Percentiles rank a stretch among this genome's conserved stretches.
phyloP scores from a whole-genome alignment of 2,329 filamentous ascomycete genomes.

The Peltaster fructicola region DNA sequence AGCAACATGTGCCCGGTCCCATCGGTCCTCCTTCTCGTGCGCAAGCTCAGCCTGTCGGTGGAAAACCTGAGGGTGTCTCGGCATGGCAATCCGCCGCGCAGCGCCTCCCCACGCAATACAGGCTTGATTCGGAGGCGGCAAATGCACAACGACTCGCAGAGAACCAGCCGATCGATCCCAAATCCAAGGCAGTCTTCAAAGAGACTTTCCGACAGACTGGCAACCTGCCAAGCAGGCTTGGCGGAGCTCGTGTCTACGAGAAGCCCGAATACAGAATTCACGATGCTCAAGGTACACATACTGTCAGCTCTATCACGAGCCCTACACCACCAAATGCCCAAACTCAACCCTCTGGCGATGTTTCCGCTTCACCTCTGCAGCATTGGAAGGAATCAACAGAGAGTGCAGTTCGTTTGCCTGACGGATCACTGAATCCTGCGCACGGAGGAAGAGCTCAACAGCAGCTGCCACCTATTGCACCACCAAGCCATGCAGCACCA shows the following conservation, averaged over 20 bases:
- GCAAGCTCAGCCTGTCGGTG: slow-evolving; percentile 7
- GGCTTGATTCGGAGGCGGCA: slow-evolving; percentile 7
- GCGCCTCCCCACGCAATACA: slow-evolving; percentile 12
- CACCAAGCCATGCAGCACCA: slow-evolving; percentile 5
- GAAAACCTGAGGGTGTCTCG: slow-evolving; percentile 6
- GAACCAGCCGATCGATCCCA: slow-evolving; percentile 2
- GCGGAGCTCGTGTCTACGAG: slow-evolving; percentile 13
- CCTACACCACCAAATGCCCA: slow-evolving; percentile 18
- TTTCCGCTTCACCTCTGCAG: slow-evolving; percentile 11
- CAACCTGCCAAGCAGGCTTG: slow-evolving; percentile 9
- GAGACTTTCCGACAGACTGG: slow-evolving; percentile 21
- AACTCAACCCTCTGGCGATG: slow-evolving; percentile 16
- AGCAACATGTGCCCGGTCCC: slow-evolving; percentile 15
- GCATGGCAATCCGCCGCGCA: slow-evolving; percentile 15
- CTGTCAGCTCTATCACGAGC: slow-evolving; percentile 9
- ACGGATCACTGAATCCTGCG: slow-evolving; percentile 14
- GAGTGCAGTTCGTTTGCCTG: slow-evolving; percentile 18
- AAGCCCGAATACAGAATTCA: slow-evolving; percentile 15
- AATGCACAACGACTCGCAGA: slow-evolving; percentile 7
- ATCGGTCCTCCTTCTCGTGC: slow-evolving; percentile 20
- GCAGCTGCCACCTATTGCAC: slow-evolving; percentile 14
- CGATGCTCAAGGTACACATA: slow-evolving; percentile 12
- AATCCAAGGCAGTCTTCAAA: slow-evolving; percentile 10
- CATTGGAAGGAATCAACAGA: slow-evolving; percentile 7
- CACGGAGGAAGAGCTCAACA: slow-evolving; percentile 10